Evolutionary conservation across 2,329 filamentous ascomycete species (phyloP).

Genomic region (Tympanopsis confertula): DNA sequence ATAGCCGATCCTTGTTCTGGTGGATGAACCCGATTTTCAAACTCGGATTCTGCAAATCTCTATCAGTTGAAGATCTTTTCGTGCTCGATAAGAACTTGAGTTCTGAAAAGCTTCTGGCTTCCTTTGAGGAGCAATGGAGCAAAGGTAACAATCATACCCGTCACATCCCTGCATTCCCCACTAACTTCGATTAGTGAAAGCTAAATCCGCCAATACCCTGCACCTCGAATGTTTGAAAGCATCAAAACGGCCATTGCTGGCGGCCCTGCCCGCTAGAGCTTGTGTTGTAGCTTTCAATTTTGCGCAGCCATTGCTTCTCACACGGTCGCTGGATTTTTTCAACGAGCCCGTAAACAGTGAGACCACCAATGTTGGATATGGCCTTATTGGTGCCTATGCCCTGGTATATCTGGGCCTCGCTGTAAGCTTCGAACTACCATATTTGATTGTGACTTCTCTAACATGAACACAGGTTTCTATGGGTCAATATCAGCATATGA

Average conservation of each 20-base stretch:
- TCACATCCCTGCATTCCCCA: no score
- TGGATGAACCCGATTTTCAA: slow-evolving; percentile 20
- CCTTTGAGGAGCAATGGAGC: slow-evolving; percentile 11
- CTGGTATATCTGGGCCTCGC: slow-evolving; percentile 29
- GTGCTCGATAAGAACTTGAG: slow-evolving; percentile 15
- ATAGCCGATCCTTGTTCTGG: slow-evolving; percentile 21
- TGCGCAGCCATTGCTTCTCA: slow-evolving; percentile 31
- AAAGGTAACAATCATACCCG: slow-evolving; percentile 7
- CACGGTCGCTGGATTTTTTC: slow-evolving; percentile 18
- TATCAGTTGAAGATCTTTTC: slow-evolving; percentile 13
- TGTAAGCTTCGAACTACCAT: slow-evolving; percentile 11
- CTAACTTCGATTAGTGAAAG: no score
- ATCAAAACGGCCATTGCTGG: slow-evolving; percentile 15
- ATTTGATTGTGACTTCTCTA: not conserved
- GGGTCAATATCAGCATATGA: slow-evolving; percentile 19
- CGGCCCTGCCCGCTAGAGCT: slow-evolving; percentile 22
- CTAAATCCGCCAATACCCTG: slow-evolving; percentile 5
- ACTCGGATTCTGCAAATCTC: slow-evolving; percentile 9
- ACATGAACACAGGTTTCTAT: slow-evolving; percentile 9
- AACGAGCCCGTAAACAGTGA: slow-evolving; percentile 11
- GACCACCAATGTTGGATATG: slow-evolving; percentile 15
- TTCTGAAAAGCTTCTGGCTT: slow-evolving; percentile 8
- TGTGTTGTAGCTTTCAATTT: slow-evolving; percentile 26
- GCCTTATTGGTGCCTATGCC: slow-evolving; percentile 26
- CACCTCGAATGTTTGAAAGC: slow-evolving; percentile 8